Conservation (phyloP, 495 filamentous ascomycete genomes). For the Aspergillus homomorphus region DNA sequence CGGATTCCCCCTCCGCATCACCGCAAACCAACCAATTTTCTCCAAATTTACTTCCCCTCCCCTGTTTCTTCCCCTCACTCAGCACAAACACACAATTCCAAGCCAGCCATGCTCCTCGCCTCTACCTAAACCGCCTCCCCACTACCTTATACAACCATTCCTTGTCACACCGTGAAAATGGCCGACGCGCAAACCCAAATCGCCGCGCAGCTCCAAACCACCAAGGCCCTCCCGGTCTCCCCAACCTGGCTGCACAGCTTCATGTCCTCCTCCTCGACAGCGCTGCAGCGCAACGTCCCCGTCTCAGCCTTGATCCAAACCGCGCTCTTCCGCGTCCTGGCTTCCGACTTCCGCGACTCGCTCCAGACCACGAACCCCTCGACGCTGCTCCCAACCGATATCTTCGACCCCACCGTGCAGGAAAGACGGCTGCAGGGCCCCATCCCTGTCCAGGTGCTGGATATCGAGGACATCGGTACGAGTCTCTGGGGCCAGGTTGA, state of each 20-base stretch:
- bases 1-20: conserved; percentile 3
- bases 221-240: conserved; percentile 44
- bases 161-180: conserved; percentile 25
- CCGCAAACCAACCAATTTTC: neutral
- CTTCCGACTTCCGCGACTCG: conserved; percentile 67
- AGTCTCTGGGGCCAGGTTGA: conserved; percentile 85
- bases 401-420: conserved; percentile 48
- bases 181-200: conserved; percentile 38
- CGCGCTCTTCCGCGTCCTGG: conserved; percentile 74
- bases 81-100: neutral
- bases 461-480: conserved; percentile 74
- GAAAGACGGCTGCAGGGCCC: conserved; percentile 55
- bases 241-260: conserved; percentile 44
- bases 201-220: conserved; percentile 38
- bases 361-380: conserved; percentile 42
- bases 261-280: conserved; percentile 28
- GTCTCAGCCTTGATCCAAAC: conserved; percentile 72
- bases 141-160: neutral
- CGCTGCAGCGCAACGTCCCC: conserved; percentile 54
- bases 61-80: neutral
- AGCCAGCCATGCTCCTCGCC: neutral
- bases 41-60: too few relatives aligned
- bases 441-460: conserved; percentile 76
- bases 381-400: conserved; percentile 56
- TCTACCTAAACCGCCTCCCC: neutral